These are phyloP conservation scores for Acanthamoeba quina DNA, from an alignment of 208 protist genomes.

Conservation along the genomic window DNA sequence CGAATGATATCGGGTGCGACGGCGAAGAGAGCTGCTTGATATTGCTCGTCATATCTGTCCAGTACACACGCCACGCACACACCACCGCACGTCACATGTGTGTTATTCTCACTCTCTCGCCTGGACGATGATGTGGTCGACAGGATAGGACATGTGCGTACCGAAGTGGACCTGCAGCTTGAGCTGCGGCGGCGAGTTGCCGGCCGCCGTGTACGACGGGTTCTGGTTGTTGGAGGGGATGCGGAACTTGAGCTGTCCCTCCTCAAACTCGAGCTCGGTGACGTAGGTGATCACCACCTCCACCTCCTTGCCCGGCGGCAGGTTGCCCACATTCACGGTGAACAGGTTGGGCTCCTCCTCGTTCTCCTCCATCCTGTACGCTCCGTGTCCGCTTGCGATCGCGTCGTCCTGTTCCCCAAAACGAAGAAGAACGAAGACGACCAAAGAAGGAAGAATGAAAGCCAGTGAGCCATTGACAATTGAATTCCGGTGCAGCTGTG, in stretches of 20 bases:
- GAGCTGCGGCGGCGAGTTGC: not conserved
- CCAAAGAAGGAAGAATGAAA: not conserved
- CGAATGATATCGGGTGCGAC: constrained; percentile 49
- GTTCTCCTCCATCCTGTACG: constrained; percentile 73
- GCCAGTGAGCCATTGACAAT: not conserved
- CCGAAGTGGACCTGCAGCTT: not conserved
- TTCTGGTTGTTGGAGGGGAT: constrained; percentile 12
- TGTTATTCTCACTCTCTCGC: not conserved
- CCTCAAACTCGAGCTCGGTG: constrained; percentile 56
- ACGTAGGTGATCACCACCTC: constrained; percentile 75
- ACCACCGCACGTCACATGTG: not conserved
- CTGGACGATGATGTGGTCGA: not conserved
- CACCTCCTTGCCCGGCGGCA: constrained; percentile 70
- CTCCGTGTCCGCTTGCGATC: constrained; percentile 74
- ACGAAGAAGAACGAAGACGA: not conserved
- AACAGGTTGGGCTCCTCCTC: constrained; percentile 72
- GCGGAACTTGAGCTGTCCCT: not conserved
- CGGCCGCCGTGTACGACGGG: constrained; percentile 1
- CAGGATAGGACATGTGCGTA: not conserved
- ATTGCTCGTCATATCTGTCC: constrained; percentile 33
- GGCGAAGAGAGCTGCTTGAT: constrained; percentile 22
- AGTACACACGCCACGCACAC: not conserved
- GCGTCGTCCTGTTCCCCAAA: constrained; percentile 60
- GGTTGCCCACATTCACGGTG: constrained; percentile 77
- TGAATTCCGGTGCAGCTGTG: not conserved